These are phyloP conservation scores for Karstenula rhodostoma DNA, from an alignment of 2,329 filamentous ascomycete species.

Conservation along the genomic window DNA sequence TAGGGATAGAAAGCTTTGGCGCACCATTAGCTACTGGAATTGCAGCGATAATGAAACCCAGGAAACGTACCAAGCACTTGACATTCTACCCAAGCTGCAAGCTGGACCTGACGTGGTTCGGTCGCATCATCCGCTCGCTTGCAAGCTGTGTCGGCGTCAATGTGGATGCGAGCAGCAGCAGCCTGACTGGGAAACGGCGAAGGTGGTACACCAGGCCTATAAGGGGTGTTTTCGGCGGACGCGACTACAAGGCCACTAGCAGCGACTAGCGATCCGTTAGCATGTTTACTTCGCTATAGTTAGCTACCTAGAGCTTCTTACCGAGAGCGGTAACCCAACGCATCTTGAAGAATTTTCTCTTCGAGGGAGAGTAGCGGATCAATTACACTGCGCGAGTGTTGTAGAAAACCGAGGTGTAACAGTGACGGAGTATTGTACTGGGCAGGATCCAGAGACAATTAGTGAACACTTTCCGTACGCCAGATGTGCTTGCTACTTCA, in stretches of 20 bases:
- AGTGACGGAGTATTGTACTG: too few species aligned
- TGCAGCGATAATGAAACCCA: not conserved
- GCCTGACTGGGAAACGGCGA: constrained; percentile 11
- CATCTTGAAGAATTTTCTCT: not conserved
- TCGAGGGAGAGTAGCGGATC: not conserved
- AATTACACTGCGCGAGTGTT: not conserved
- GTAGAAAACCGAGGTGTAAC: too few species aligned
- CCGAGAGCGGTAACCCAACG: not conserved
- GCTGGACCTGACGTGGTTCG: constrained; percentile 8
- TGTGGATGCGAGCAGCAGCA: constrained; percentile 11
- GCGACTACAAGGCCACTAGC: constrained; percentile 4
- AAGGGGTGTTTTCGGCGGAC: constrained; percentile 6
- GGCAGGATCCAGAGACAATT: too few species aligned
- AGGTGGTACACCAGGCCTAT: constrained; percentile 9
- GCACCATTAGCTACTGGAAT: not conserved
- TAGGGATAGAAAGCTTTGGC: constrained; percentile 16
- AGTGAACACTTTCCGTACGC: too few species aligned
- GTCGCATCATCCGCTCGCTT: not conserved
- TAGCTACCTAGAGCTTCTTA: not conserved
- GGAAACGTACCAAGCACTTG: not conserved
- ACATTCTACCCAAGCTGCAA: constrained; percentile 17
- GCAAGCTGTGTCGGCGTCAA: constrained; percentile 13
- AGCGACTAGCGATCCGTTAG: constrained; percentile 7
- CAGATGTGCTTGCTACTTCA: too few species aligned
- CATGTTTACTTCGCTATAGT: not conserved